Evolutionary conservation across 148 eudicot species (phyloP).

Genomic region (Cornus suecica): DNA sequence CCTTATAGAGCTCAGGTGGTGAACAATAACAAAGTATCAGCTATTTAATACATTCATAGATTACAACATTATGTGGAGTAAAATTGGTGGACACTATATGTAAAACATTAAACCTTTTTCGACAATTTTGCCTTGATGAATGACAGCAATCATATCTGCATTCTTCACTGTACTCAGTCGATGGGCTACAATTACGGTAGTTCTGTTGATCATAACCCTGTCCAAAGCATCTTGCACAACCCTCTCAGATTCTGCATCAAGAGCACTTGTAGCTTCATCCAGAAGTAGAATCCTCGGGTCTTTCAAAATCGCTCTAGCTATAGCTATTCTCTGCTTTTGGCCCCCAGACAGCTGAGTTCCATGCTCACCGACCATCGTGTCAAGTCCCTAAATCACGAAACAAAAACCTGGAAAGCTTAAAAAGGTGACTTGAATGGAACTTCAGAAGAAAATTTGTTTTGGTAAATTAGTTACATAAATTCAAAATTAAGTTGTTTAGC

Average conservation of each 20-base stretch:
- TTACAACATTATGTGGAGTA: too few relatives aligned
- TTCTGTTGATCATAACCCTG: conserved; percentile 13
- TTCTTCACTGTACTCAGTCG: too few relatives aligned
- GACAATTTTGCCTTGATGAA: conserved; percentile 18
- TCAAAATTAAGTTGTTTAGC: too few relatives aligned
- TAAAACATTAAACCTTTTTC: conserved; percentile 12
- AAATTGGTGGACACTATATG: not conserved
- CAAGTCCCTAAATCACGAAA: conserved; percentile 18
- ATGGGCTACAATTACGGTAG: too few relatives aligned
- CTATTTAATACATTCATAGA: too few relatives aligned
- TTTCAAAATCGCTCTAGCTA: conserved; percentile 25
- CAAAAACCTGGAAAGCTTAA: not conserved
- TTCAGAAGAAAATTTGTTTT: too few relatives aligned
- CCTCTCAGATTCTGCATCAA: conserved; percentile 54
- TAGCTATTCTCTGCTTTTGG: conserved; percentile 16
- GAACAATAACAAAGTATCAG: too few relatives aligned
- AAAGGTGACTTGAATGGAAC: not conserved
- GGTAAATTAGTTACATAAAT: too few relatives aligned
- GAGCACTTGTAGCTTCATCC: conserved; percentile 94
- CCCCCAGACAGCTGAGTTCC: conserved; percentile 17
- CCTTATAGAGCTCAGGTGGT: too few relatives aligned
- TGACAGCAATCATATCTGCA: not conserved
- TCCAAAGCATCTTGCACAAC: conserved; percentile 20
- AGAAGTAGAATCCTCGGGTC: conserved; percentile 59
- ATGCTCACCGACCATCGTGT: conserved; percentile 24